Conservation (phyloP, 768 basidiomycete genomes). For the Dentipellis sp. region DNA sequence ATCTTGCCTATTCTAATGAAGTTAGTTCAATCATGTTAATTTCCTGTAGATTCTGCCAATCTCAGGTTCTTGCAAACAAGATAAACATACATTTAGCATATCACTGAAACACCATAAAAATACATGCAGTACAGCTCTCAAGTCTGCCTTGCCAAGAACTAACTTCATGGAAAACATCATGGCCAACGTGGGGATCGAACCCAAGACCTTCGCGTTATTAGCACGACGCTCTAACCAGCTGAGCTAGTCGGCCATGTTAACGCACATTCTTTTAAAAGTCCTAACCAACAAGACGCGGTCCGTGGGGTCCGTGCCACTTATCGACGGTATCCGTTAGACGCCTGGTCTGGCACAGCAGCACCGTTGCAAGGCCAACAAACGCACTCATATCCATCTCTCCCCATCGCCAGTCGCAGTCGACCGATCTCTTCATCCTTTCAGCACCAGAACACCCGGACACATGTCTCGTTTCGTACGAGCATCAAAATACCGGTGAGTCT, state of each 20-base stretch:
- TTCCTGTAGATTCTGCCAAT: no score
- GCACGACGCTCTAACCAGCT: slow-evolving; percentile 91
- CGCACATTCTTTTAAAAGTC: no score
- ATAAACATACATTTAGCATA: no score
- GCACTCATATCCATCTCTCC: neutral
- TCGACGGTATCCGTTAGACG: neutral
- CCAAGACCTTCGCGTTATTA: slow-evolving; percentile 38
- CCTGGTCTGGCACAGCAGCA: neutral
- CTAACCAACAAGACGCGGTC: no score
- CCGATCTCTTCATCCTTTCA: neutral
- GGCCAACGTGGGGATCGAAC: slow-evolving; percentile 17
- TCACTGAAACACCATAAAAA: no score
- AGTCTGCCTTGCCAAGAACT: no score
- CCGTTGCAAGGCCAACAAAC: neutral
- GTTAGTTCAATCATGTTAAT: no score
- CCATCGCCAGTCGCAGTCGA: neutral
- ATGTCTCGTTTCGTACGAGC: slow-evolving; percentile 86
- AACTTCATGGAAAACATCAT: no score
- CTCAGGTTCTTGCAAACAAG: no score
- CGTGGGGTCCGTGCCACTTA: neutral
- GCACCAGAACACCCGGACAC: neutral
- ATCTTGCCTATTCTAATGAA: no score
- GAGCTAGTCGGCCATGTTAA: slow-evolving; percentile 53
- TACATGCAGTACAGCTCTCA: no score
- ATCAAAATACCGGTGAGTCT: slow-evolving; percentile 74